Evolutionary conservation across 352 stramenopile species (phyloP), one percentile per base, ranked within the genome.

Genomic region (Peronosclerospora sorghi): DNA sequence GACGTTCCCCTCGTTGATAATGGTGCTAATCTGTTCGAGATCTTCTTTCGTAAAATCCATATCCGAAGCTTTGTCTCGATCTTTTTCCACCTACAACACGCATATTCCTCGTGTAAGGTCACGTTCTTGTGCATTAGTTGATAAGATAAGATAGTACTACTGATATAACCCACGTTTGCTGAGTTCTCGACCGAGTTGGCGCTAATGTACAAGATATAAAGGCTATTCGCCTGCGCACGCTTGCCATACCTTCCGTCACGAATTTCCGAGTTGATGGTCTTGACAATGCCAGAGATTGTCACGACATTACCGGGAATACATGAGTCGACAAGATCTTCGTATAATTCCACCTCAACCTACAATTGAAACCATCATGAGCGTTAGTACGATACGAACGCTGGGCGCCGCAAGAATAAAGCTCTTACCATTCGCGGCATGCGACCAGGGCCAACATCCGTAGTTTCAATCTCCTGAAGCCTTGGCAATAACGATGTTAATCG

Each of bases 231-330:
- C 41, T 92, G 74, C n/a, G 86, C 89, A 14, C 80, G 71, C 59
- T 96, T 97, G 41, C 87, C 87, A 21, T 73, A 78, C 32, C 73
- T 71, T 34, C 93, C 88, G 40, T 70, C 83, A 20, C 91, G 75
- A 19, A 97, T 63, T 41, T 96, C 87, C n/a, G 86, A 84, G 54
- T 98, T 98, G 34, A 97, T 75, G 21, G 87, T 91, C 51, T 96
- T 93, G 5, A 99, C 89, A 41, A 97, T 73, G 0, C 95, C 95
- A 1, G 77, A 83, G 5, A 98, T 73, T 10, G 85, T 83, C 15
- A 98, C 73, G 1, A 97, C 80, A 64, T 98, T 97, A 17, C 96
- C 95, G 14, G 95, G 86, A 45, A 97, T 91, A 45, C 93, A 97
- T 23, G 68, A 74, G 62, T 98, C 94, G 10, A 99, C 95, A 15